Evolutionary conservation across 139 green algal species (phyloP).

Genomic region (Chlorella sorokiniana): DNA sequence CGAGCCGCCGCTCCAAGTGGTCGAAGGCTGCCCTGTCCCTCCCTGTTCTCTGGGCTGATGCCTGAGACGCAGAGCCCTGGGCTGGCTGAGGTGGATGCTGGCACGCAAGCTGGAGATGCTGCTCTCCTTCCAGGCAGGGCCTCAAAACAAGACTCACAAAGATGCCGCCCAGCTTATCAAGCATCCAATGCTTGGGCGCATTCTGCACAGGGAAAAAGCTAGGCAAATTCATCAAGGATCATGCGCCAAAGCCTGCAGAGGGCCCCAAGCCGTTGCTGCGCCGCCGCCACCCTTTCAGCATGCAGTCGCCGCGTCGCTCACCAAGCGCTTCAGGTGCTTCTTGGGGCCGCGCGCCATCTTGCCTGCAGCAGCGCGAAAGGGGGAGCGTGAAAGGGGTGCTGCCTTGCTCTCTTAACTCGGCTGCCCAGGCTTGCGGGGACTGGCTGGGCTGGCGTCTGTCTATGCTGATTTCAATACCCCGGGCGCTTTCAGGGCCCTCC

Average conservation of each 20-base stretch:
- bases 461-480: too few relatives aligned
- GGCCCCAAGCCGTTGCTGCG: too few relatives aligned
- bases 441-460: too few relatives aligned
- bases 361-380: background rate
- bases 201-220: slow-evolving; percentile 61
- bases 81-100: background rate
- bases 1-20: background rate
- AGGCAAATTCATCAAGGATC: background rate
- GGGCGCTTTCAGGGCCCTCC: too few relatives aligned
- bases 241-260: too few relatives aligned
- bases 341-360: slow-evolving; percentile 84
- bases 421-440: too few relatives aligned
- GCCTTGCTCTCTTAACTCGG: too few relatives aligned
- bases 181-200: slow-evolving; percentile 98
- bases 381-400: background rate
- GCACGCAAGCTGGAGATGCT: background rate
- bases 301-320: background rate
- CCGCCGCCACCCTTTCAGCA: background rate
- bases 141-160: slow-evolving; percentile 82
- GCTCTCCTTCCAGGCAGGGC: background rate
- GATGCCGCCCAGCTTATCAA: slow-evolving; percentile 99
- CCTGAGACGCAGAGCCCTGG: too few relatives aligned
- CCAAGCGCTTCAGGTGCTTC: slow-evolving; percentile 98
- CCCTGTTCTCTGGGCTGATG: too few relatives aligned
- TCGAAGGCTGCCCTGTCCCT: too few relatives aligned